Percentiles rank a stretch among this genome's conserved stretches.
Evolutionary conservation across 805 yeast species (phyloP).

Genomic region (Barnettozyma vustinii): DNA sequence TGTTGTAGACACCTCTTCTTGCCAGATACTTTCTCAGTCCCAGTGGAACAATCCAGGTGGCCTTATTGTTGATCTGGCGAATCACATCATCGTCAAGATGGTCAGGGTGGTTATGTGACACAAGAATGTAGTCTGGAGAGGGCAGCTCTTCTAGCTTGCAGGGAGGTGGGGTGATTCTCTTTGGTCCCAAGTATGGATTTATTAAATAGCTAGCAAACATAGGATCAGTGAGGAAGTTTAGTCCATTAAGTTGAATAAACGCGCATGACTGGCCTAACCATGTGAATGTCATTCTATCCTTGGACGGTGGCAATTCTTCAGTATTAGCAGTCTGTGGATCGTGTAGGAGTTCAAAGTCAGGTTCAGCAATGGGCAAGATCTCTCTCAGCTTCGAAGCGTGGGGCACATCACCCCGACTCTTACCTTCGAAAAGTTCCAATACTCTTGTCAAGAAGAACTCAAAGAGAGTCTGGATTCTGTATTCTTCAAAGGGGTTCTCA

Average conservation of each 20-base stretch:
- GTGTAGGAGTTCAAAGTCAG: conserved; percentile 32
- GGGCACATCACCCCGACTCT: conserved; percentile 58
- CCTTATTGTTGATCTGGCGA: conserved; percentile 45
- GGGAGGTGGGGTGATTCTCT: conserved; percentile 76
- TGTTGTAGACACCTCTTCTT: conserved; percentile 52
- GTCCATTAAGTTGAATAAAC: conserved; percentile 59
- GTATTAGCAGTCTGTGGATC: conserved; percentile 6
- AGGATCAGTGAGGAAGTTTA: conserved; percentile 86
- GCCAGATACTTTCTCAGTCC: conserved; percentile 64
- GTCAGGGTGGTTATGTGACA: conserved; percentile 94
- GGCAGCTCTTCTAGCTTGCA: conserved; percentile 59
- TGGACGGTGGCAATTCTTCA: conserved; percentile 29
- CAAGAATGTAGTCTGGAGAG: conserved; percentile 64
- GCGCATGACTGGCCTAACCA: conserved; percentile 96
- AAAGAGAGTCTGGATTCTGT: conserved; percentile 82
- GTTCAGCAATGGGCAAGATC: conserved; percentile 54
- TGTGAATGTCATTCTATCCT: conserved; percentile 57
- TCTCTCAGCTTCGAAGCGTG: conserved; percentile 39
- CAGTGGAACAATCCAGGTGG: conserved; percentile 82
- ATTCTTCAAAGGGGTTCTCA: conserved; percentile 88
- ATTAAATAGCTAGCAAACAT: conserved; percentile 64
- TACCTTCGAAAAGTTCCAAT: conserved; percentile 59
- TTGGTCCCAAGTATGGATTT: conserved; percentile 67
- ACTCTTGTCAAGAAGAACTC: conserved; percentile 76
- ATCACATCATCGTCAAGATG: conserved; percentile 72